Conservation (phyloP, 176 grass and related monocot species). For the Lolium perenne region DNA sequence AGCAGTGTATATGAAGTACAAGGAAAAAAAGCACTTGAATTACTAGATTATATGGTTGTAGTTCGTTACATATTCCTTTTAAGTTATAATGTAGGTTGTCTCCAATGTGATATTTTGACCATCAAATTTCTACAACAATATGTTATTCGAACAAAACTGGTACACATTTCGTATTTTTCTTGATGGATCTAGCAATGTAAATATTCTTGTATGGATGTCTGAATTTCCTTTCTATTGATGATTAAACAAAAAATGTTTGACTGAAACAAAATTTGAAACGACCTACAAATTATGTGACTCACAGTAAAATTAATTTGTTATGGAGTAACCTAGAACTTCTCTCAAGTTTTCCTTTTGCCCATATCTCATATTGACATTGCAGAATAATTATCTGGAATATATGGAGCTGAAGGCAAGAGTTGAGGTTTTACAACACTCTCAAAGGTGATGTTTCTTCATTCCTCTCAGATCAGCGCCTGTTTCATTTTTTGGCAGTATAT, state of each 20-base stretch:
- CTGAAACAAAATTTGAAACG: neutral
- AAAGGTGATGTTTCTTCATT: constrained; percentile 58
- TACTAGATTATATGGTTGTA: neutral
- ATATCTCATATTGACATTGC: constrained; percentile 27
- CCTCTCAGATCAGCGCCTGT: neutral
- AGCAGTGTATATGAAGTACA: neutral
- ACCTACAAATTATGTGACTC: neutral
- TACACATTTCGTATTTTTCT: neutral
- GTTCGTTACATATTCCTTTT: neutral
- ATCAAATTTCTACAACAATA: neutral
- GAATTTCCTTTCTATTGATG: neutral
- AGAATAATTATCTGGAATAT: constrained; percentile 85
- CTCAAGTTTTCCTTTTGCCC: neutral
- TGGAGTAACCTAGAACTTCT: neutral
- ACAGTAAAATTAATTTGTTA: neutral
- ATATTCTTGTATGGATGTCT: neutral
- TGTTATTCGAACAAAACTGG: neutral
- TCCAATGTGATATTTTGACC: neutral
- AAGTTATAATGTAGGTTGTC: neutral
- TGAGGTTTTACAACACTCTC: constrained; percentile 79
- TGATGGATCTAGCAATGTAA: neutral
- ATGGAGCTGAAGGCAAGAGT: constrained; percentile 75
- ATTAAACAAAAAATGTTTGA: neutral
- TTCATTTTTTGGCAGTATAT: neutral
- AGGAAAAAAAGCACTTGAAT: neutral